Base-by-base conservation (phyloP, 2,329 filamentous ascomycete species). In the Arthrobotrys iridis region DNA sequence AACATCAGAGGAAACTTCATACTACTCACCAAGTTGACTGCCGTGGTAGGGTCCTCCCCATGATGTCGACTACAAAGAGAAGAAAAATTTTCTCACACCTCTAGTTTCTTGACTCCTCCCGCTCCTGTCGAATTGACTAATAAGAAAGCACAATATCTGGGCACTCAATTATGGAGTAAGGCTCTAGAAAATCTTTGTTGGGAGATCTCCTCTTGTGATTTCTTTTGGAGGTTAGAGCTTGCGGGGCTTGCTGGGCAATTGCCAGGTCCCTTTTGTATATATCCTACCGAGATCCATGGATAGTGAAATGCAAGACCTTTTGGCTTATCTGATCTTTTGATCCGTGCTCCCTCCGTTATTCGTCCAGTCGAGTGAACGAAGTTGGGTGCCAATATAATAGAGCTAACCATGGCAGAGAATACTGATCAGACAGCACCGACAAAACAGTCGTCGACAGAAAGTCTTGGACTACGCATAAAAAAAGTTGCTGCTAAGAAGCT, bases 281-380 rank as follows among this genome's bases (percentile, higher is more conserved):
- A 74, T 67, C 15, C n/a, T 35, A 46, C 50, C 41, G 15, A 30
- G 43, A 45, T 50, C 55, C 55, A 63, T 67, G 41, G 30, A 67
- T 62, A 37, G 18, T 50, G 15, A 57, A 45, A 68, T 50, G 28
- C 40, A 52, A 59, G 30, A 24, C 7, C 7, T 65, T 50, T n/a
- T 43, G 30, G 40, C 68, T 75, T 75, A 75, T 75, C 71, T 63
- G 71, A 75, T 75, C 71, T 58, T 57, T 40, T 58, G 71, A 75
- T 63, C 57, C 63, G 28, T 45, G 22, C 1, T 30, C 40, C n/a
- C 33, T 18, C 37, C 18, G 15, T 68, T 57, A 22, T 26, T 45
- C 57, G 35, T 68, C 57, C 57, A 4, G 30, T 55, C 30, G 30
- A 55, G 50, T 55, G 37, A 45, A 18, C 24, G 22, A 20, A n/a